A percentile compares a stretch with the other conserved stretches of the same genome.
These are phyloP conservation scores for Phallus indusiatus DNA, from an alignment of 768 basidiomycete species.

Conservation along the genomic window DNA sequence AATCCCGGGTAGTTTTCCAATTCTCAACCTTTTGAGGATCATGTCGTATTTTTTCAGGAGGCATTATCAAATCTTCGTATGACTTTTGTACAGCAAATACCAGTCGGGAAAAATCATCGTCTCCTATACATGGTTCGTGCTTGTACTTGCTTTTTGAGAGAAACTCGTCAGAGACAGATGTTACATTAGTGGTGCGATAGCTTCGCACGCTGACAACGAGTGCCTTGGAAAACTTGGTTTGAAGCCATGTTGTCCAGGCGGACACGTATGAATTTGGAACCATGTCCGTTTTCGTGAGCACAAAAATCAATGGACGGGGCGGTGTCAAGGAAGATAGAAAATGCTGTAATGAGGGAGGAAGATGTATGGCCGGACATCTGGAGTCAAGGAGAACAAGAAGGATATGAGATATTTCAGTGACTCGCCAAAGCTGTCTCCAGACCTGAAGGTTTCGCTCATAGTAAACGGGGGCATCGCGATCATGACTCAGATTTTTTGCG, in stretches of 20 bases:
- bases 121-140: constrained; percentile 29
- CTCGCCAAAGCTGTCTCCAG: constrained; percentile 96
- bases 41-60: constrained; percentile 47
- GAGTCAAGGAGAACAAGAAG: constrained; percentile 83
- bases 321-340: constrained; percentile 39
- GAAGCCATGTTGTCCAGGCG: constrained; percentile 58
- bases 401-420: constrained; percentile 84
- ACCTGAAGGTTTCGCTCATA: constrained; percentile 91
- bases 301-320: constrained; percentile 49
- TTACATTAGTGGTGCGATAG: constrained; percentile 37
- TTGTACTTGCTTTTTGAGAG: constrained; percentile 20
- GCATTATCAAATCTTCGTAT: constrained; percentile 58
- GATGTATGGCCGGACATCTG: constrained; percentile 81
- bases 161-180: not conserved
- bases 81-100: constrained; percentile 55
- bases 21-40: constrained; percentile 38
- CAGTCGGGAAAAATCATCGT: constrained; percentile 52
- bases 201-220: constrained; percentile 71
- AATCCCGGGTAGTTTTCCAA: constrained; percentile 64
- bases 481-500: too few relatives aligned
- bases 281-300: constrained; percentile 86
- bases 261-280: constrained; percentile 53
- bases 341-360: constrained; percentile 63
- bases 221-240: constrained; percentile 39
- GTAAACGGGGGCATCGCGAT: constrained; percentile 44